A percentile compares a stretch with the other conserved stretches of the same genome.
Evolutionary conservation across 208 protist species (phyloP).

Genomic region (Trypanosoma cruzi): DNA sequence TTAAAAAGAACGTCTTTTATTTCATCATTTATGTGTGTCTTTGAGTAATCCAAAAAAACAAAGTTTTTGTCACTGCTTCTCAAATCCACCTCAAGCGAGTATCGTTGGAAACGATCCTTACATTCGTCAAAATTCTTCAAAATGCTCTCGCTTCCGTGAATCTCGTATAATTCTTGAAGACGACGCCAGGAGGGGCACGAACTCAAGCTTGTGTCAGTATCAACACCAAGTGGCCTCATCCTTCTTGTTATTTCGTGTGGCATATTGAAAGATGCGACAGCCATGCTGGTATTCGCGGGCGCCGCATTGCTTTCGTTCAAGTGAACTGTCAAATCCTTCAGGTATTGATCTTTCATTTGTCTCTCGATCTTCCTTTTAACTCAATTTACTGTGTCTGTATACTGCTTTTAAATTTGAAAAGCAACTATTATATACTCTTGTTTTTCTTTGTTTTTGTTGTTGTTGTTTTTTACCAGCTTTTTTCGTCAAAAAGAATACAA

Average conservation of each 20-base stretch:
- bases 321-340: conserved; percentile 45
- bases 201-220: conserved; percentile 42
- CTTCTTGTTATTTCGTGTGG: conserved; percentile 57
- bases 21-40: conserved; percentile 95
- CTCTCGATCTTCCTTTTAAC: not conserved
- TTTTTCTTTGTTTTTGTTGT: not conserved
- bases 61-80: conserved; percentile 68
- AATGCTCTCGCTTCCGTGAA: conserved; percentile 59
- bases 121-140: conserved; percentile 70
- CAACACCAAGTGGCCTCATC: conserved; percentile 37
- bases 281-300: conserved; percentile 45
- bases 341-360: conserved; percentile 44
- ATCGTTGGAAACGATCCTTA: conserved; percentile 59
- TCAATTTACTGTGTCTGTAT: not conserved
- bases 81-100: conserved; percentile 70
- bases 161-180: conserved; percentile 73
- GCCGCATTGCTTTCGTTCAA: conserved; percentile 39
- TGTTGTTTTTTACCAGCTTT: no score
- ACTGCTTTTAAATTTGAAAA: not conserved
- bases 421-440: not conserved
- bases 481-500: no score
- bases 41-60: conserved; percentile 96
- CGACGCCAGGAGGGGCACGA: conserved; percentile 56
- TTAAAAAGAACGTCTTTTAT: conserved; percentile 86
- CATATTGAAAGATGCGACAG: conserved; percentile 62